phyloP scores from a whole-genome alignment of 2,329 filamentous ascomycete genomes.

The Neocatenulostroma microsporum region DNA sequence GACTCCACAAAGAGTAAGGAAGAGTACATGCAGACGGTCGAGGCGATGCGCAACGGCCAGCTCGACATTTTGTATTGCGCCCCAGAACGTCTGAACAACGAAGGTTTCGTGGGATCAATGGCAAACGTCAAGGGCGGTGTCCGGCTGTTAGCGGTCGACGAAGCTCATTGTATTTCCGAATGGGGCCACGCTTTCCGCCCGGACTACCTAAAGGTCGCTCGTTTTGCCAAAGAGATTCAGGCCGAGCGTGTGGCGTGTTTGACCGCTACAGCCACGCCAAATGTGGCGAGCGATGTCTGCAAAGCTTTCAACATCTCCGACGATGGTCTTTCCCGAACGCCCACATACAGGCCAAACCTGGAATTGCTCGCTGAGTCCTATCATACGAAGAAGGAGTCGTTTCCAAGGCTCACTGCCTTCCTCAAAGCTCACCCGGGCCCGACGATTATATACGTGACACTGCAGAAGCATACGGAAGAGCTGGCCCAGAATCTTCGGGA shows the following conservation, averaged over 20 bases:
- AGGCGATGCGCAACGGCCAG: conserved; percentile 61
- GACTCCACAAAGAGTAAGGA: conserved; percentile 65
- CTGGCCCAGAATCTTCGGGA: conserved; percentile 76
- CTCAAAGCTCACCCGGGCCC: conserved; percentile 46
- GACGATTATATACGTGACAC: conserved; percentile 54
- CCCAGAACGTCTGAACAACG: conserved; percentile 64
- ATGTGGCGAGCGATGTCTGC: conserved; percentile 86
- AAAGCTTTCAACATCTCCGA: conserved; percentile 56
- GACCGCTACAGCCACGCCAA: conserved; percentile 88
- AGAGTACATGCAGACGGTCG: conserved; percentile 58
- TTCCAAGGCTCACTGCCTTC: conserved; percentile 41
- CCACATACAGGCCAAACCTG: conserved; percentile 89
- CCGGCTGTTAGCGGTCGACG: conserved; percentile 73
- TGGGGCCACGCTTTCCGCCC: conserved; percentile 98
- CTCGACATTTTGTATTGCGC: conserved; percentile 89
- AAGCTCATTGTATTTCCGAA: conserved; percentile 97
- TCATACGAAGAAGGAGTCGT: conserved; percentile 38
- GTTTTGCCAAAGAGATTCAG: conserved; percentile 63
- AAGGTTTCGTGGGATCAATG: conserved; percentile 29
- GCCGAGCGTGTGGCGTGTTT: conserved; percentile 86
- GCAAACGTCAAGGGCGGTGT: conserved; percentile 45
- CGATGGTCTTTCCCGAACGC: conserved; percentile 52
- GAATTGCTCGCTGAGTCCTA: conserved; percentile 46
- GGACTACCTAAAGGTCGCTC: conserved; percentile 76
- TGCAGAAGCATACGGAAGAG: conserved; percentile 52